phyloP scores from a whole-genome alignment of 371 early-diverging fungal genomes.

The Choanephora cucurbitarum region DNA sequence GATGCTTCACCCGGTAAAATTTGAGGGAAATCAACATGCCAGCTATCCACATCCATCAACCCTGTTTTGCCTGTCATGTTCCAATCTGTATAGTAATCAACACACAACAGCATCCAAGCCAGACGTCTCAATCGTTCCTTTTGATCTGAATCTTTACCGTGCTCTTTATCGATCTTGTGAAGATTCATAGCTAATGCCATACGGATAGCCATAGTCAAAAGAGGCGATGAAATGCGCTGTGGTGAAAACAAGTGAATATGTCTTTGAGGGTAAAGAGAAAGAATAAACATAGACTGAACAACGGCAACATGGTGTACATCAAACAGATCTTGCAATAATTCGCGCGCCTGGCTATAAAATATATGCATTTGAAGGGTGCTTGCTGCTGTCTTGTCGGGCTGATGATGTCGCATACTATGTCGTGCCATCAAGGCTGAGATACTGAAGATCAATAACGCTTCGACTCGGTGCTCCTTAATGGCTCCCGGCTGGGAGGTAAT shows the following conservation, averaged over 20 bases:
- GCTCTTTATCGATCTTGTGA: conserved; percentile 29
- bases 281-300: conserved; percentile 41
- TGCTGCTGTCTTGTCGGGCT: conserved; percentile 24
- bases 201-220: conserved; percentile 30
- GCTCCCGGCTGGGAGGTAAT: conserved; percentile 35
- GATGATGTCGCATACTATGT: conserved; percentile 38
- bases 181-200: conserved; percentile 46
- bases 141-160: conserved; percentile 29
- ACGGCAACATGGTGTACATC: conserved; percentile 42
- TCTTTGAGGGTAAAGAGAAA: conserved; percentile 42
- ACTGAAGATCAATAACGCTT: conserved; percentile 38
- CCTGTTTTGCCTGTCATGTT: conserved; percentile 40
- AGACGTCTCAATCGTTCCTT: conserved; percentile 39
- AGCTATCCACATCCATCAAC: conserved; percentile 32
- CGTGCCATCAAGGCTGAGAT: conserved; percentile 44
- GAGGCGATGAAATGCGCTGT: conserved; percentile 22
- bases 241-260: conserved; percentile 41
- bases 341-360: conserved; percentile 42
- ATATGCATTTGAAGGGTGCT: conserved; percentile 28
- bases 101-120: conserved; percentile 49
- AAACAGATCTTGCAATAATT: conserved; percentile 45
- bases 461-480: conserved; percentile 31
- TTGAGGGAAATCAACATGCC: conserved; percentile 50
- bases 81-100: conserved; percentile 44
- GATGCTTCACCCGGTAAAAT: conserved; percentile 29